Base-by-base conservation (phyloP, 176 grass and related monocot species). In the Saccharum officinarum region DNA sequence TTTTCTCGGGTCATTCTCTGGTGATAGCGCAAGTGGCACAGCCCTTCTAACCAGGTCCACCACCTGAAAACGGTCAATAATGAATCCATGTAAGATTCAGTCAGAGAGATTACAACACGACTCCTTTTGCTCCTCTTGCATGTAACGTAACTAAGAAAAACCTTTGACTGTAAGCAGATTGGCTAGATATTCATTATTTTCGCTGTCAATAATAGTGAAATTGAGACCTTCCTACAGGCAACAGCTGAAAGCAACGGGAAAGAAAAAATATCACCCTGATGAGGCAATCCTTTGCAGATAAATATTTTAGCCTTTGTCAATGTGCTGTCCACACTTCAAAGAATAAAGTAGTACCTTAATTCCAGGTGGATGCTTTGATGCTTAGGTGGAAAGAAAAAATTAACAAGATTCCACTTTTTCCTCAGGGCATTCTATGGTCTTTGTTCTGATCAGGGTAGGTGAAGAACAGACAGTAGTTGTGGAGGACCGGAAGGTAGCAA, bases 21-120 rank as follows among this genome's bases (percentile, higher is more conserved):
- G 78, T 64, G 50, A 36, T 0, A 92, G 87, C 31, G 67, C 87
- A 30, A 94, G 87, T 1, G 89, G 87, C 25, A 94, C 78, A 73
- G 87, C 87, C 47, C 81, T 94, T 87, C 92, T 87, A 57, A 94
- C 84, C 34, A 94, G 54, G 41, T 94, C 87, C 60, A 92, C 87
- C 71, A 94, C 87, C 92, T 92, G 79, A n/a, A 64, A 45, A 31
- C 4, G 13, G 75, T 25, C 52, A 75, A 71, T 16, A 9, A 50
- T 15, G 0, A 69, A 87, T 61, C 22, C 57, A 42, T 22, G 45
- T n/a, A 69, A 69, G 31, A 8, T 69, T 46, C 26, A 79, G 78
- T 50, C 79, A 44, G 31, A 80, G 4, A 39, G 78, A 20, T 81
- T 62, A 70, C 30, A 47, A 18, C 46, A 61, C 38, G 15, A 2